phyloP scores from a whole-genome alignment of 2,329 filamentous ascomycete species.

The Claviceps sp. region DNA sequence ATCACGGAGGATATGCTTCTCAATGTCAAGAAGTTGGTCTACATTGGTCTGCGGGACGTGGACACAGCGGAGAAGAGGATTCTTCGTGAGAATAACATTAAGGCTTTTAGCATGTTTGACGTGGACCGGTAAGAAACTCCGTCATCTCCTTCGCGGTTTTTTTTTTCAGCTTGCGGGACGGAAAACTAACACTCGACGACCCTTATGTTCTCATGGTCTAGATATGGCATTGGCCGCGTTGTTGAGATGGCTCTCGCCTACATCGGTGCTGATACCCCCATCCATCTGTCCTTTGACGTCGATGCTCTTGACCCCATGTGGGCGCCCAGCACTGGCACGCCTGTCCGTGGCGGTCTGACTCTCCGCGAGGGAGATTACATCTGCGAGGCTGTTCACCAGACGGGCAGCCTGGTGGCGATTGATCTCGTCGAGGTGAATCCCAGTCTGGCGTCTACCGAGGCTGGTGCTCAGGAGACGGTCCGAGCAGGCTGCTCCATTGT shows the following conservation, averaged over 20 bases:
- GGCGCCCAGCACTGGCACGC: constrained; percentile 91
- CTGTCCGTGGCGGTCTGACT: constrained; percentile 84
- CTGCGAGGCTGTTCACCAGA: constrained; percentile 73
- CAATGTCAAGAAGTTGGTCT: constrained; percentile 77
- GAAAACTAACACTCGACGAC: no score
- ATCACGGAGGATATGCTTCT: constrained; percentile 56
- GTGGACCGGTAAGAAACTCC: constrained; percentile 57
- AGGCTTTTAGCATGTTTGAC: constrained; percentile 97
- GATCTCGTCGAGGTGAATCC: constrained; percentile 78
- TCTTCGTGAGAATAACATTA: constrained; percentile 75
- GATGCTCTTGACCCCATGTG: constrained; percentile 93
- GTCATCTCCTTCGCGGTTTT: background rate
- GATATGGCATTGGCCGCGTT: constrained; percentile 84
- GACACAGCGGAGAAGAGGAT: constrained; percentile 91
- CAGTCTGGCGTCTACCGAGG: constrained; percentile 45
- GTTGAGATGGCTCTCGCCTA: constrained; percentile 98
- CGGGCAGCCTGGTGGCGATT: constrained; percentile 64
- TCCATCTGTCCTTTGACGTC: constrained; percentile 94
- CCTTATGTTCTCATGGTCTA: constrained; percentile 17
- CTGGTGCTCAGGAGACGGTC: constrained; percentile 73
- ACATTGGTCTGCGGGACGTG: constrained; percentile 89
- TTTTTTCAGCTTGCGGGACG: no score
- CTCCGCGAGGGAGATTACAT: constrained; percentile 95
- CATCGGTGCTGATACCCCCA: constrained; percentile 87
- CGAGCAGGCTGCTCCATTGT: constrained; percentile 84